Conservation (phyloP, 2,329 filamentous ascomycete species). For the Periconia sp. region DNA sequence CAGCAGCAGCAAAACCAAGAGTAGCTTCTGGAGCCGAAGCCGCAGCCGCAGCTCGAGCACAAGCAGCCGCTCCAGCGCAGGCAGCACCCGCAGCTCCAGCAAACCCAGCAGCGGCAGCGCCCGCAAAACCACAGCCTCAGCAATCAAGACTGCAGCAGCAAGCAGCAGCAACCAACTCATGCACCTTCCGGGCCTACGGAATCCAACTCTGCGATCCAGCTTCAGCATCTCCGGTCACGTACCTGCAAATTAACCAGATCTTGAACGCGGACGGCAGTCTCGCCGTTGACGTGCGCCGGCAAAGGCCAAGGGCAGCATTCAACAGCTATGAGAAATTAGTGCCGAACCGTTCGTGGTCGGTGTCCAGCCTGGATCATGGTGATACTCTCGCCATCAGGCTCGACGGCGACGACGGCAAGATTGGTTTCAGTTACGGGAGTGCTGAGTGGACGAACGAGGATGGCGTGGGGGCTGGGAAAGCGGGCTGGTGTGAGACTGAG, state of each 20-base stretch:
- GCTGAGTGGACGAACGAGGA: constrained; percentile 3
- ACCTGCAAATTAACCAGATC: constrained; percentile 10
- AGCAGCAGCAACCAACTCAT: background rate
- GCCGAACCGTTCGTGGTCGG: background rate
- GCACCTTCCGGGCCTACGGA: constrained; percentile 8
- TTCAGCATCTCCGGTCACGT: constrained; percentile 2
- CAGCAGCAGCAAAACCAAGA: constrained; percentile 2
- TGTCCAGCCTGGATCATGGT: background rate
- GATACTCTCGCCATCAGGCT: background rate
- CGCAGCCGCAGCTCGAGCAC: constrained; percentile 3
- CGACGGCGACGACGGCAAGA: background rate
- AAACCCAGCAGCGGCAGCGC: background rate
- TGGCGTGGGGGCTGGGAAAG: background rate
- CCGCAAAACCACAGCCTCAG: constrained; percentile 1
- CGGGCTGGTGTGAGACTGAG: constrained; percentile 3
- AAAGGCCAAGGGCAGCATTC: constrained; percentile 1
- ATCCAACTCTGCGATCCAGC: constrained; percentile 5
- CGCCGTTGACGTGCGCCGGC: background rate
- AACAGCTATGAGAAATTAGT: constrained; percentile 7
- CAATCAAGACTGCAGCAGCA: background rate
- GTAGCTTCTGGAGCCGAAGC: constrained; percentile 4
- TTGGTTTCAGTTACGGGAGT: constrained; percentile 1
- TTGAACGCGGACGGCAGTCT: background rate
- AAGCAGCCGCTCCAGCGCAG: background rate
- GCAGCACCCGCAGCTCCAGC: background rate